phyloP scores from a whole-genome alignment of 768 basidiomycete genomes.

The Pleurotus giganteus region DNA sequence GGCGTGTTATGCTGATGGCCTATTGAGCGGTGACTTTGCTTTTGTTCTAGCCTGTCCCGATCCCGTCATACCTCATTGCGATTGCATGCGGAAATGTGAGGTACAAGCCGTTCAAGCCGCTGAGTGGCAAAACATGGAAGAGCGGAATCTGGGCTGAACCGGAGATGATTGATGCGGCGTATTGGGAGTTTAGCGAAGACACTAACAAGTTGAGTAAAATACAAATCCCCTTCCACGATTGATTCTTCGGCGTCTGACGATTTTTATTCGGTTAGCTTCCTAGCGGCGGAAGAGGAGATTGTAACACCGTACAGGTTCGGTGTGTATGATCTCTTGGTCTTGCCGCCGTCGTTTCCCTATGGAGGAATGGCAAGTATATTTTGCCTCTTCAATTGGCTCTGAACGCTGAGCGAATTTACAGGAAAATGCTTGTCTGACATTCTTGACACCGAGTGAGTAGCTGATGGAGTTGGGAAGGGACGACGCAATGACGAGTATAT shows the following conservation, averaged over 20 bases:
- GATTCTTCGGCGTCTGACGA: slow-evolving; percentile 5
- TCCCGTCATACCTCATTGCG: slow-evolving; percentile 91
- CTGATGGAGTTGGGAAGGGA: not conserved
- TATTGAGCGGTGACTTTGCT: not conserved
- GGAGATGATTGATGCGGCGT: slow-evolving; percentile 68
- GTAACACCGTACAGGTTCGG: slow-evolving; percentile 79
- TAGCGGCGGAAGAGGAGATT: slow-evolving; percentile 73
- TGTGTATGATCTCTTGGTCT: slow-evolving; percentile 84
- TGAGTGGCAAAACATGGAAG: slow-evolving; percentile 69
- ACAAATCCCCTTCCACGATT: not conserved
- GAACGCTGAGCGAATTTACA: no score
- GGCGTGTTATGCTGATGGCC: not conserved
- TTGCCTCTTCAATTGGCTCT: not conserved
- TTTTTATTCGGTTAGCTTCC: slow-evolving; percentile 48
- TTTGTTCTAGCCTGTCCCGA: slow-evolving; percentile 65
- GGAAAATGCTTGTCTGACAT: slow-evolving; percentile 90
- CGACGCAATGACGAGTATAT: not conserved
- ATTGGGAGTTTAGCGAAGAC: slow-evolving; percentile 88
- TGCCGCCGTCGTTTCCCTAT: slow-evolving; percentile 92
- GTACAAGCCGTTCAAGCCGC: slow-evolving; percentile 62
- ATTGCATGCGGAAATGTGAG: slow-evolving; percentile 83
- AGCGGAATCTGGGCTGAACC: slow-evolving; percentile 93
- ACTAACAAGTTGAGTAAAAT: slow-evolving; percentile 59
- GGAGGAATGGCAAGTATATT: slow-evolving; percentile 73
- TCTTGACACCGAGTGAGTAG: slow-evolving; percentile 78